Evolutionary conservation across 345 rosid species (phyloP).

Genomic region (Eucalyptus leucophloia): DNA sequence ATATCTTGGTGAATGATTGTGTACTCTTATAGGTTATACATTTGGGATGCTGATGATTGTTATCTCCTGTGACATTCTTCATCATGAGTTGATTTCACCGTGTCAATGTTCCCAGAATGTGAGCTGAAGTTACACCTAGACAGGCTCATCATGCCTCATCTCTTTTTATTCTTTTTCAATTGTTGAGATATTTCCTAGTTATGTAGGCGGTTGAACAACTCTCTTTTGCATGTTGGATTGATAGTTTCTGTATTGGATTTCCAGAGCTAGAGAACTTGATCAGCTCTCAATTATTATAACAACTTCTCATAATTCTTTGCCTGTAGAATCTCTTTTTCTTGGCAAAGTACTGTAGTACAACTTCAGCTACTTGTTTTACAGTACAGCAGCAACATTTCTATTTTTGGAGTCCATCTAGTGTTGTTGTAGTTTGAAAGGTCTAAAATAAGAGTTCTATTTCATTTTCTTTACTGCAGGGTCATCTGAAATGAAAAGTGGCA

Average conservation of each 20-base stretch:
- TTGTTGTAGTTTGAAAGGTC: not conserved
- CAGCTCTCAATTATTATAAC: not conserved
- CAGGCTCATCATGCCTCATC: not conserved
- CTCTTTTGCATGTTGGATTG: not conserved
- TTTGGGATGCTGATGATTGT: not conserved
- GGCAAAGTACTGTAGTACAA: not conserved
- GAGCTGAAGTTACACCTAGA: not conserved
- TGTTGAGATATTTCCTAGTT: not conserved
- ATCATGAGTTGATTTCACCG: not conserved
- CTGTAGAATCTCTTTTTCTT: not conserved
- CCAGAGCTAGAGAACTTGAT: not conserved
- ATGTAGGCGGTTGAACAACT: not conserved
- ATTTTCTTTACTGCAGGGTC: conserved; percentile 20
- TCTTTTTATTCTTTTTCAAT: not conserved
- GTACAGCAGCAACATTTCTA: not conserved
- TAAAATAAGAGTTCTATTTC: not conserved
- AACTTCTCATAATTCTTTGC: not conserved
- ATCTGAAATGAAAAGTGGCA: conserved; percentile 14
- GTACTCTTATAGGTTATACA: not conserved
- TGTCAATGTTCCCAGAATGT: not conserved
- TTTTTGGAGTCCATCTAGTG: not conserved
- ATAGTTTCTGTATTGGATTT: not conserved
- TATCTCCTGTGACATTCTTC: not conserved
- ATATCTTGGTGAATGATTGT: not conserved
- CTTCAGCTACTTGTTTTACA: not conserved